phyloP scores from a whole-genome alignment of 805 yeast species.

The Saturnispora serradocipensis region DNA sequence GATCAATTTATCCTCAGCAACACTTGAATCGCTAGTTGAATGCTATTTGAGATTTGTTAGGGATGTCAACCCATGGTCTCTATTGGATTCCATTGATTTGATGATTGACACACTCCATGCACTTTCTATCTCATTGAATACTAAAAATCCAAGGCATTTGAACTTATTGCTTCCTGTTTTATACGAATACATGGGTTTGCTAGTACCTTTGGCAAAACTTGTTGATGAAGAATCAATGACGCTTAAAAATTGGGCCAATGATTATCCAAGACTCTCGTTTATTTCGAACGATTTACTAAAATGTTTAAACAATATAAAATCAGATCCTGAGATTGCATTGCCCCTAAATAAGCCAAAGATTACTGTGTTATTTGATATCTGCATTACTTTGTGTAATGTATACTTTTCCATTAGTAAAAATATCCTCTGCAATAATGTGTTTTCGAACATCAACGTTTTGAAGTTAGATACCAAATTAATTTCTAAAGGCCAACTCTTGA shows the following conservation, averaged over 20 bases:
- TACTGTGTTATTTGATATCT: slow-evolving; percentile 38
- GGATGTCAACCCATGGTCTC: slow-evolving; percentile 49
- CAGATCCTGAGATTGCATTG: slow-evolving; percentile 31
- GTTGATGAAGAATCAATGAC: slow-evolving; percentile 35
- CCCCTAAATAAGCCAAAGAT: slow-evolving; percentile 31
- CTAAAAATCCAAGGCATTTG: slow-evolving; percentile 22
- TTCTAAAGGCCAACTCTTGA: slow-evolving; percentile 36
- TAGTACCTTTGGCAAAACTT: slow-evolving; percentile 38
- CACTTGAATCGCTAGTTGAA: slow-evolving; percentile 36
- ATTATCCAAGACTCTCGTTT: slow-evolving; percentile 36
- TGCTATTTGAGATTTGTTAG: slow-evolving; percentile 37
- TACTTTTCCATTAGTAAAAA: slow-evolving; percentile 49
- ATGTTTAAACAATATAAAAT: slow-evolving; percentile 41
- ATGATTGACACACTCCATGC: slow-evolving; percentile 38
- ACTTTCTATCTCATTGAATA: slow-evolving; percentile 40
- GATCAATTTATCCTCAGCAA: slow-evolving; percentile 26
- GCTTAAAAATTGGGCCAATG: slow-evolving; percentile 24
- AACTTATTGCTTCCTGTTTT: slow-evolving; percentile 32
- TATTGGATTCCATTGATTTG: slow-evolving; percentile 45
- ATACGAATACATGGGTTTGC: slow-evolving; percentile 27
- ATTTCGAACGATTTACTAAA: slow-evolving; percentile 41
- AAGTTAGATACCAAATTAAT: slow-evolving; percentile 34
- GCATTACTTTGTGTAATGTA: slow-evolving; percentile 39
- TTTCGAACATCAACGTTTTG: slow-evolving; percentile 49
- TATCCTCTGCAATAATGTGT: slow-evolving; percentile 50